Evolutionary conservation across 495 filamentous ascomycete species (phyloP).

Genomic region (Astrothelium subdiscretum): DNA sequence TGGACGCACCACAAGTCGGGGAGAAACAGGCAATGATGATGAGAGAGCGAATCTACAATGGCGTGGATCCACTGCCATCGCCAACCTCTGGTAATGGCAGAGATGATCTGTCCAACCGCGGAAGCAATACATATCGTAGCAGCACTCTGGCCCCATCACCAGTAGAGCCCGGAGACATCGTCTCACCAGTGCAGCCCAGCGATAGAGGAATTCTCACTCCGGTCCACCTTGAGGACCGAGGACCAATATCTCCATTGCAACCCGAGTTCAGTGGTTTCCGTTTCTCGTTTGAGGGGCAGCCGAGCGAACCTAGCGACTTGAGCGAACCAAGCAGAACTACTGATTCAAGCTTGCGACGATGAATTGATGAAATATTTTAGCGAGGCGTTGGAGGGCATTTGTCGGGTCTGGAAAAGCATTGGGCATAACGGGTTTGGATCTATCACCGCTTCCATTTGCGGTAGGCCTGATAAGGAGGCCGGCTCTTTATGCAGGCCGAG

Average conservation of each 20-base stretch:
- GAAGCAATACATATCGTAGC: background rate
- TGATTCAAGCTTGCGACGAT: background rate
- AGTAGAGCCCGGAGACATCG: background rate
- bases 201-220: background rate
- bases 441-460: background rate
- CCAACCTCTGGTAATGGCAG: background rate
- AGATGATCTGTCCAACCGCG: background rate
- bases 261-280: background rate
- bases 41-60: constrained; percentile 27
- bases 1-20: constrained; percentile 22
- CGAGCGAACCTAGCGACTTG: background rate
- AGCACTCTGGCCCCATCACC: background rate
- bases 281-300: background rate
- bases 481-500: background rate
- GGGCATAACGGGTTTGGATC: background rate
- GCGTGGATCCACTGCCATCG: constrained; percentile 19
- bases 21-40: constrained; percentile 29
- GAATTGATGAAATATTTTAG: background rate
- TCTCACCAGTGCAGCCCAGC: background rate
- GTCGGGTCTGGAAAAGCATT: background rate
- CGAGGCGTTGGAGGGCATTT: background rate
- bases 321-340: background rate
- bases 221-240: background rate
- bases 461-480: background rate
- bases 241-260: background rate